Percentiles rank a stretch among this genome's conserved stretches.
These are phyloP conservation scores for Delitschia confertaspora DNA, from an alignment of 495 filamentous ascomycete species.

Conservation along the genomic window DNA sequence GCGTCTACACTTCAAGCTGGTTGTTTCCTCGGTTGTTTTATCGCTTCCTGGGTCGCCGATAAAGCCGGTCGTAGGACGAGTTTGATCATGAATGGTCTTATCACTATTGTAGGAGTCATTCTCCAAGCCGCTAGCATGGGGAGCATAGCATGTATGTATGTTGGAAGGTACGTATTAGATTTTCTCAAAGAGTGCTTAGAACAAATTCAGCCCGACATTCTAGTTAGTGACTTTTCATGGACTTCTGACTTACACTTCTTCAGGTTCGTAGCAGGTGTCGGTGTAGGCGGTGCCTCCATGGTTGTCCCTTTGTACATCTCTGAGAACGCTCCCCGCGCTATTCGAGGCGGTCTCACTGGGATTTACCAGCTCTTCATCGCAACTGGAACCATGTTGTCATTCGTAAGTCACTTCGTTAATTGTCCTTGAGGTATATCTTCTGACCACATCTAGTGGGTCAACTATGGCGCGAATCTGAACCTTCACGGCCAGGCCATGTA, in stretches of 20 bases:
- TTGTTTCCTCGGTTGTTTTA: slow-evolving; percentile 56
- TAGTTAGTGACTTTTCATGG: background rate
- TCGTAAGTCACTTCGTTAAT: no score
- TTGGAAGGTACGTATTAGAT: slow-evolving; percentile 44
- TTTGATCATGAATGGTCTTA: slow-evolving; percentile 34
- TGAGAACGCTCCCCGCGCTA: slow-evolving; percentile 63
- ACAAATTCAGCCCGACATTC: background rate
- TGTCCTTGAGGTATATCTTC: background rate
- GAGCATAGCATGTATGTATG: slow-evolving; percentile 48
- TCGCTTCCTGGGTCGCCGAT: slow-evolving; percentile 26
- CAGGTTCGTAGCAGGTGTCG: slow-evolving; percentile 55
- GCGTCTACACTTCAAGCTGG: slow-evolving; percentile 60
- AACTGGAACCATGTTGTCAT: slow-evolving; percentile 58
- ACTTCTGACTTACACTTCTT: background rate
- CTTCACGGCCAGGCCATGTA: slow-evolving; percentile 46
- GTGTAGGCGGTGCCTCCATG: slow-evolving; percentile 58
- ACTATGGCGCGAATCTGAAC: slow-evolving; percentile 51
- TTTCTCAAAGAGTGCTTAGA: background rate
- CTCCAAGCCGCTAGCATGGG: slow-evolving; percentile 34
- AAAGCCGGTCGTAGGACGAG: slow-evolving; percentile 22
- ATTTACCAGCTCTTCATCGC: slow-evolving; percentile 63
- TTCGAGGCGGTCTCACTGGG: slow-evolving; percentile 60
- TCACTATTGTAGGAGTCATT: slow-evolving; percentile 33
- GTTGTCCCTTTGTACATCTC: slow-evolving; percentile 50
- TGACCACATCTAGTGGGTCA: no score